Evolutionary conservation across 352 stramenopile genomes (phyloP).

Genomic region (Aphanomyces cochlioides): DNA sequence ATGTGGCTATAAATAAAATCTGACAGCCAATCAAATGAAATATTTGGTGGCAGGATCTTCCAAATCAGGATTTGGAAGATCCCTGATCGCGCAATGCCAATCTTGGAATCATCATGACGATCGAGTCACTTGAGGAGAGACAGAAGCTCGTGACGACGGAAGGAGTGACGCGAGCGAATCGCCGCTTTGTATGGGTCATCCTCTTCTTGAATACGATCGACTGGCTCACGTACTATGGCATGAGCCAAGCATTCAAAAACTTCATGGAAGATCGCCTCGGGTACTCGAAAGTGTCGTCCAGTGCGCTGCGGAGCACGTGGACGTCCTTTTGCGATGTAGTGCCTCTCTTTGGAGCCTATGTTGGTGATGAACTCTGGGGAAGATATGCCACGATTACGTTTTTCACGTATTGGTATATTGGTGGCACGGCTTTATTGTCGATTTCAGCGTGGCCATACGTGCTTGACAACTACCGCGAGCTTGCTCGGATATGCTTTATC

Average conservation of each 20-base stretch:
- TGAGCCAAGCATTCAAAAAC: constrained; percentile 85
- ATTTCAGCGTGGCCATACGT: constrained; percentile 52
- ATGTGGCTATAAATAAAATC: no score
- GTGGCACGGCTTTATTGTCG: constrained; percentile 53
- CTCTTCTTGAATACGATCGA: constrained; percentile 49
- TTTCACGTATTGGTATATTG: constrained; percentile 71
- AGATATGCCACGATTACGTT: constrained; percentile 75
- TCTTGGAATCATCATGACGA: no score
- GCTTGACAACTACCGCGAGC: constrained; percentile 44
- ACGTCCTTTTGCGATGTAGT: constrained; percentile 81
- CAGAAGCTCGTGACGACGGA: no score
- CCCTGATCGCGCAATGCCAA: no score
- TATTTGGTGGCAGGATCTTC: no score
- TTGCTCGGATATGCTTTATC: constrained; percentile 58
- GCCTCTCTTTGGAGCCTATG: constrained; percentile 68
- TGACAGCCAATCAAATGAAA: no score
- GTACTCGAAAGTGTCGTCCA: constrained; percentile 73
- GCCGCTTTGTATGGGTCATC: no score
- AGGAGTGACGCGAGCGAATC: no score
- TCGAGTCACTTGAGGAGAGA: no score
- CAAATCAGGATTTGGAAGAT: no score
- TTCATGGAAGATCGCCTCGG: constrained; percentile 63
- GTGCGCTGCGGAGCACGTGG: constrained; percentile 83
- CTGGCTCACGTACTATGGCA: constrained; percentile 76
- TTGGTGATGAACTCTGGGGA: constrained; percentile 79